Evolutionary conservation across 179 eudicot species (phyloP), one percentile per base, ranked within the genome.

Genomic region (Corrigiola litoralis): DNA sequence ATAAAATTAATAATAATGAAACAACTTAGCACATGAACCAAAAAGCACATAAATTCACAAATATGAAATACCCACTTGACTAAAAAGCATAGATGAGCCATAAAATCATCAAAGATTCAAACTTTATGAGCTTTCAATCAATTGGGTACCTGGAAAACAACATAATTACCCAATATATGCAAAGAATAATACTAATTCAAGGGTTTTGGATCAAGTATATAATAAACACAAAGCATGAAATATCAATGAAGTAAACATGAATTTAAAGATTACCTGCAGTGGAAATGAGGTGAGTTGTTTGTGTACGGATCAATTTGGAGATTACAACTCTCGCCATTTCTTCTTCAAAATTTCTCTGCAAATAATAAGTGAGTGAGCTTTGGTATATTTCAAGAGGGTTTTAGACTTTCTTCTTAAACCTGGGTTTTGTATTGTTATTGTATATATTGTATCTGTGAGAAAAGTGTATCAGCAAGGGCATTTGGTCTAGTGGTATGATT

Each of bases 401-500:
- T 42, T 13, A 10, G 47, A 5, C 18, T 14, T 16, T 7, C 2
- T 42, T 42, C 2, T 42, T 40, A 12, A 40, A 40, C 2, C 2
- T 40, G 14, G 10, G 14, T 42, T 42, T 42, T 1, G 16, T 2
- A 38, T 38, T 12, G 11, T 38, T 9, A 4, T 9, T 7, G 13
- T 9, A 38, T 4, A 38, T 38, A 37, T 1, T 1, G 12, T 6
- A 2, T 37, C 12, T 6, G 1, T 37, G 14, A 1, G 14, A 24
- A 13, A 50, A 24, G 16, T 14, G n/a, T 32, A 50, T 6, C 8
- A 37, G n/a, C n/a, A 4, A 10, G 80, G 82, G 77, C 82, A 74
- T 80, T 80, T 80, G 88, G 88, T 84, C 92, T 80, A 80, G 85
- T 86, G 83, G 85, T 81, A 86, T 84, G 88, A 86, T 86, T 86